Base-by-base conservation (phyloP, 257 asterid genomes). In the Petrea volubilis region DNA sequence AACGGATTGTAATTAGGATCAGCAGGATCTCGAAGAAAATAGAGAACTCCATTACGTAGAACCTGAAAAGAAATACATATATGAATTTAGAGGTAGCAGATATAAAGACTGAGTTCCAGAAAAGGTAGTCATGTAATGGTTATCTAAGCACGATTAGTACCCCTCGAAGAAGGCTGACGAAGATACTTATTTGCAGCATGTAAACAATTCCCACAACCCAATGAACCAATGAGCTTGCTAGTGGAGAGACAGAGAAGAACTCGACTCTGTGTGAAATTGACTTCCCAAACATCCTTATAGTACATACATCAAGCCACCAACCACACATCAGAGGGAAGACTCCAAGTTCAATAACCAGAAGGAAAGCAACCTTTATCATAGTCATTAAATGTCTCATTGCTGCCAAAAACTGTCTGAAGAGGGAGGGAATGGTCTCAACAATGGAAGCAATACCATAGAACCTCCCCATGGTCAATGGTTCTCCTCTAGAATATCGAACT, bases 141-240 rank as follows among this genome's bases (percentile, higher is more conserved):
- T 50, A 23, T 71, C 14, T 55, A 10, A 46, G 59, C 18, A 60
- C 61, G 58, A 65, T 34, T 34, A 55, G 65, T 92, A 95, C 99
- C 97, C 95, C 99, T 83, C 97, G 88, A 64, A 94, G 97, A 84
- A 94, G 99, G 89, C 99, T 94, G 90, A 91, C 99, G 66, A 91
- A 94, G 85, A 94, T 90, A 79, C 97, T 94, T 77, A 94, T 94
- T 87, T 94, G 97, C 74, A 94, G 86, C 99, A 94, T 94, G 88
- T 94, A 91, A 64, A 94, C 92, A 55, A 94, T 94, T 64, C 99
- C 99, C 2, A 94, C 97, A 71, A 91, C 96, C 99, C 99, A 94
- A 64, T 95, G 99, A 78, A 95, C 88, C 87, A 95, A 81, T 49
- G 99, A 90, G 88, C 99, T 95, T 31, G 99, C 98, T 70, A 95